Base-by-base conservation (phyloP, 139 green algal genomes). In the Asterochloris sp. region DNA sequence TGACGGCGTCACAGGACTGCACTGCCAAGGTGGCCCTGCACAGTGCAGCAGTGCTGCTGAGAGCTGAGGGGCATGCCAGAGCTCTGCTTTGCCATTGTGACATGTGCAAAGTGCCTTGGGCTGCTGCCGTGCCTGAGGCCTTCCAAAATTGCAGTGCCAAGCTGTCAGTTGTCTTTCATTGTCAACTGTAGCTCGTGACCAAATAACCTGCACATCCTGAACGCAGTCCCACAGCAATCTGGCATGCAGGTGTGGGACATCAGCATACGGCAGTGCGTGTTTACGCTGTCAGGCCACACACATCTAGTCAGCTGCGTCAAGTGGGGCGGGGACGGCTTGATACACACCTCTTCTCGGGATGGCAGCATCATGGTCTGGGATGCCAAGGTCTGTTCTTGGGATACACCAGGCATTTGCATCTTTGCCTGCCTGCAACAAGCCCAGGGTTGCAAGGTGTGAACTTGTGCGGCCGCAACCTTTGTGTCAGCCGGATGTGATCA, bases 251-350 rank as follows among this genome's bases (percentile, higher is more conserved):
- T 95, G 24, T 91, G 86, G 83, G 88, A 93, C 23, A 81, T 87
- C 8, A 77, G 64, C 26, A 83, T 82, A 6, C 54, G 79, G 77
- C 76, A 84, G 1, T 92, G 89, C 78, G 75, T 91, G n/a, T 91
- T 92, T 76, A 85, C 84, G 0, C 85, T 97, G 82, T 87, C 89
- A 17, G 82, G 73, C 60, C 94, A 97, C 85, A 93, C 88, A 13
- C 78, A 86, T 74, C 91, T 90, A 17, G 26, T 99, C 23, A 98
- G 89, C 13, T 89, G 84, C 14, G 92, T 99, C 38, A 92, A 91
- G 78, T 99, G 97, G 97, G 93, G 94, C 24, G 97, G 97, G 13
- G 93, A 98, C 66, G 97, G 94, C 0, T 89, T 96, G 54, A 96
- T 99, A 66, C 98, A 97, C 90, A 95, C 92, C 63, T 89, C 89